Percentiles rank a stretch among this genome's conserved stretches.
Conservation (phyloP, 2,329 filamentous ascomycete genomes). For the Hypoxylon sp. region DNA sequence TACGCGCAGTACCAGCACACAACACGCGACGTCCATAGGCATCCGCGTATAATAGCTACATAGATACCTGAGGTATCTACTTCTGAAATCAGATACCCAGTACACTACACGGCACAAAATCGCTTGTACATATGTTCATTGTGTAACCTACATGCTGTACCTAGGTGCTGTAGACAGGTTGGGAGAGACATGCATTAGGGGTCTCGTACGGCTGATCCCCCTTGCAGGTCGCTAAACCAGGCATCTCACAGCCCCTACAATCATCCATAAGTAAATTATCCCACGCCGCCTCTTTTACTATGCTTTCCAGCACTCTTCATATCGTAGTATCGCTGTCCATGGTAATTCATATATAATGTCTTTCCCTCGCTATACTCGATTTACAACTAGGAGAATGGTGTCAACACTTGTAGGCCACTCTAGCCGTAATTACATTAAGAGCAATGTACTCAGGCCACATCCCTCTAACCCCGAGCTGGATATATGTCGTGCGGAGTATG, state of each 20-base stretch:
- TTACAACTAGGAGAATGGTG: constrained; percentile 52
- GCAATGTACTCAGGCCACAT: constrained; percentile 52
- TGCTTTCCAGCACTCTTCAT: background rate
- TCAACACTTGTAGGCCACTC: constrained; percentile 56
- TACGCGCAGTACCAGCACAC: background rate
- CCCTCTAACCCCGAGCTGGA: constrained; percentile 42
- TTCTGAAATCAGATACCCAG: background rate
- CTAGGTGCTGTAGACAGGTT: too few relatives aligned
- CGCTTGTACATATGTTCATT: background rate
- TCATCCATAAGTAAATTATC: too few relatives aligned
- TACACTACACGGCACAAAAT: background rate
- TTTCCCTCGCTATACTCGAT: constrained; percentile 18
- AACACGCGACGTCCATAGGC: background rate
- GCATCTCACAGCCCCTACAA: too few relatives aligned
- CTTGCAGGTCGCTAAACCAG: background rate
- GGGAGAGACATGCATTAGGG: too few relatives aligned
- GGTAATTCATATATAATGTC: background rate
- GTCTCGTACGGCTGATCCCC: background rate
- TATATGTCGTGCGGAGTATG: constrained; percentile 57
- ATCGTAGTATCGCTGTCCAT: background rate
- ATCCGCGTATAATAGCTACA: too few relatives aligned
- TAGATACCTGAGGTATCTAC: too few relatives aligned
- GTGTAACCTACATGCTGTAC: background rate
- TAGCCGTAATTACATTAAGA: constrained; percentile 55
- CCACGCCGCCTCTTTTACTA: background rate